Evolutionary conservation across 2,329 filamentous ascomycete genomes (phyloP), one percentile per base, ranked within the genome.

Genomic region (Ilyonectria destructans): DNA sequence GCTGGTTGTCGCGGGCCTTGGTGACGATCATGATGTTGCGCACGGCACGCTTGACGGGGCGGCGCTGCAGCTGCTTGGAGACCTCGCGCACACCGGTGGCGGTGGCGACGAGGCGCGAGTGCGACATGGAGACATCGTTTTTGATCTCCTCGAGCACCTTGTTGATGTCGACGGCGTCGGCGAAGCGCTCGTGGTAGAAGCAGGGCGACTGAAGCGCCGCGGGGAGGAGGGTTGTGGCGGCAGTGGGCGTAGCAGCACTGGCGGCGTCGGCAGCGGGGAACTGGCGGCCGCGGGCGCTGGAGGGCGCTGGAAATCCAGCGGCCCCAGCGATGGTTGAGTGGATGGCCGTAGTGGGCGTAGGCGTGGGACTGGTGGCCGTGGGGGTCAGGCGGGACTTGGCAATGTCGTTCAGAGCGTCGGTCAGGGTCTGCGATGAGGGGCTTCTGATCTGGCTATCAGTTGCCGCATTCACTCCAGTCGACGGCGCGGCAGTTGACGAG

Each of bases 1-100:
- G 88, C 74, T 94, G 91, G 78, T 99, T 98, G 83, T 99, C 96
- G 70, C 96, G 91, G 23, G 96, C 96, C 83, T 98, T 99, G 69
- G 96, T 99, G 71, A 99, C 94, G 77, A 99, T 97, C 96, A 99
- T 98, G 77, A 99, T 90, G 80, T 94, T 98, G 77, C 90, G 91
- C 54, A 99, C 95, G 12, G 95, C 95, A 73, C 95, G 92, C 82
- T 93, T 96, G 81, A 98, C 94, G 23, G 96, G 96, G 46, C 94
- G 90, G 63, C 96, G 91, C 83, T 97, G 96, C 66, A 99, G 87
- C 83, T 98, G 96, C 82, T 97, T 96, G 17, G 95, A 97, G 13
- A 99, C 95, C 82, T 99, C 96, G 60, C 96, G 91, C 21, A 99
- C 96, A 54, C 95, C 93, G 0, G 94, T 97, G 58, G 96, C 96